These are phyloP conservation scores for Zygosaccharomyces lentus DNA, from an alignment of 805 yeast genomes.

Conservation along the genomic window DNA sequence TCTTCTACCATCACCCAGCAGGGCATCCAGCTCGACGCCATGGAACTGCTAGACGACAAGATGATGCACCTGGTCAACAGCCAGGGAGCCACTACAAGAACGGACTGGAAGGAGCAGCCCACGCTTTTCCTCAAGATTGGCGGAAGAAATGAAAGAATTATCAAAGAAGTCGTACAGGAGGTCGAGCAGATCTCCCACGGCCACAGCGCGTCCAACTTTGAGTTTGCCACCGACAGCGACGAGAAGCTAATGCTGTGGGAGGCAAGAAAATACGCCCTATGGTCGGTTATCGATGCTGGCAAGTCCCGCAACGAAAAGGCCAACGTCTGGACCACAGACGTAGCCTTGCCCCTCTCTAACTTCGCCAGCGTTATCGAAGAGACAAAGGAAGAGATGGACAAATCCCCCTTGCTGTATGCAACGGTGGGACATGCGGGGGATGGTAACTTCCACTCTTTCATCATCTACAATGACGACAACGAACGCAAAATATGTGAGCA, in stretches of 20 bases:
- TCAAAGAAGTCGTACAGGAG: slow-evolving; percentile 43
- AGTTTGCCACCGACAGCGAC: slow-evolving; percentile 58
- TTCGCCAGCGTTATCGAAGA: slow-evolving; percentile 59
- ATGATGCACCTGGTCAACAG: slow-evolving; percentile 65
- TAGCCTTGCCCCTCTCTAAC: slow-evolving; percentile 73
- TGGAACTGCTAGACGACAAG: slow-evolving; percentile 67
- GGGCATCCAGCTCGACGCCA: slow-evolving; percentile 68
- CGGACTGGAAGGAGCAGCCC: slow-evolving; percentile 55
- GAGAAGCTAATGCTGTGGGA: slow-evolving; percentile 68
- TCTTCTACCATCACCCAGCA: slow-evolving; percentile 56
- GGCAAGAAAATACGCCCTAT: slow-evolving; percentile 66
- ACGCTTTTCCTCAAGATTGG: slow-evolving; percentile 63
- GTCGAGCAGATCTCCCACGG: slow-evolving; percentile 48
- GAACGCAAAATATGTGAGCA: slow-evolving; percentile 44
- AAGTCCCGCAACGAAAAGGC: slow-evolving; percentile 41
- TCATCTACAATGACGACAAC: slow-evolving; percentile 52
- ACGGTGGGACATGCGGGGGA: slow-evolving; percentile 82
- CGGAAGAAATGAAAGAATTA: slow-evolving; percentile 41
- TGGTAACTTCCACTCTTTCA: slow-evolving; percentile 72
- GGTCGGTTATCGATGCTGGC: slow-evolving; percentile 68
- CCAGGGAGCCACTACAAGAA: slow-evolving; percentile 47
- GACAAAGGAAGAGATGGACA: slow-evolving; percentile 55
- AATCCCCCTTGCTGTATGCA: slow-evolving; percentile 50
- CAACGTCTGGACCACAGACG: slow-evolving; percentile 71
- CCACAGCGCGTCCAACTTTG: slow-evolving; percentile 55